phyloP scores from a whole-genome alignment of 306 rosid species.

The barrel medic (Medicago truncatula) region DNA sequence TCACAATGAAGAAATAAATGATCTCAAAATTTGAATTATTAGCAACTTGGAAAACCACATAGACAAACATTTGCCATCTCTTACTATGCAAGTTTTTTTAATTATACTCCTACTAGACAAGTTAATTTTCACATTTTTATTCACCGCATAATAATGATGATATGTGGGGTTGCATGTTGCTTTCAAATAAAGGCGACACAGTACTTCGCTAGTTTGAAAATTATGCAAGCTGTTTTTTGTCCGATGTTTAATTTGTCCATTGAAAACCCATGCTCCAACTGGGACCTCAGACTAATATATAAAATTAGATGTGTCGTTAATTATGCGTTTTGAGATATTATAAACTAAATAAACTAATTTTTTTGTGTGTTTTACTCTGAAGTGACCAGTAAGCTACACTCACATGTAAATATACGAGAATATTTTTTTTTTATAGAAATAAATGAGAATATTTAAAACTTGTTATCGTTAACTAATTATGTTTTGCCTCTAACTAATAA shows the following conservation, averaged over 20 bases:
- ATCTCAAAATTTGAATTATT: background rate
- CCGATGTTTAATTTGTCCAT: background rate
- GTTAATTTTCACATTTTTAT: no score
- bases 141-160: background rate
- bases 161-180: conserved; percentile 11
- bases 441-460: background rate
- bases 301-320: background rate
- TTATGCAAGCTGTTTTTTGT: background rate
- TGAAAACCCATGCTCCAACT: conserved; percentile 3
- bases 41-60: no score
- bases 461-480: background rate
- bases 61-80: no score
- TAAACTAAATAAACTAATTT: background rate
- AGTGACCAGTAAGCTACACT: no score
- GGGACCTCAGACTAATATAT: background rate
- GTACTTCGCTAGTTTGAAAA: background rate
- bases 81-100: no score
- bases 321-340: background rate
- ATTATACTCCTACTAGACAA: no score
- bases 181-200: background rate
- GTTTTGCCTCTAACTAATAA: background rate
- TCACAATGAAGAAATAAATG: no score
- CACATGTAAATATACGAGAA: no score
- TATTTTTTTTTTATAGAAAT: background rate
- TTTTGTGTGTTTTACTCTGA: no score